Conservation (phyloP, 108 stramenopile genomes). For the Nitzschia sp. region DNA sequence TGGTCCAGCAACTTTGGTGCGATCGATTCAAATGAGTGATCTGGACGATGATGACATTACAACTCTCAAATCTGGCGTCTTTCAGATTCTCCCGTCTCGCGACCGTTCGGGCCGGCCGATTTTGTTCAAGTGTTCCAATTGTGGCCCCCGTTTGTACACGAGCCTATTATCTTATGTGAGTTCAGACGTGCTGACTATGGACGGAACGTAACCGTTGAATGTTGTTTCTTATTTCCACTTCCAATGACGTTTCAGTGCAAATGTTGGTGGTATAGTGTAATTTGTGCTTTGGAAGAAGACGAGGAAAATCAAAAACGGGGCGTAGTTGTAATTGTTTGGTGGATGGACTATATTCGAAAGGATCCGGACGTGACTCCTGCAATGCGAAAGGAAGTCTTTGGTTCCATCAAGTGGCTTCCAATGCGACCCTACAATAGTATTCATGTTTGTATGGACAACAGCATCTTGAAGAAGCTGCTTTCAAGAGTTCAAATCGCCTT, state of each 20-base stretch:
- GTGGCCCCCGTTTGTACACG: conserved; percentile 9
- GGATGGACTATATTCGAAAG: conserved; percentile 5
- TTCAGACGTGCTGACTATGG: background rate
- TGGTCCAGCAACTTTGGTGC: conserved; percentile 22
- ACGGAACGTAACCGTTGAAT: background rate
- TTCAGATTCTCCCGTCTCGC: conserved; percentile 25
- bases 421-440: conserved; percentile 14
- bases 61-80: conserved; percentile 7
- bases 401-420: conserved; percentile 3
- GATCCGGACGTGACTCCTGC: conserved; percentile 6
- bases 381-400: conserved; percentile 13
- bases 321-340: conserved; percentile 12
- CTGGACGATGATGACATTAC: conserved; percentile 18
- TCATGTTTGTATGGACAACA: conserved; percentile 14
- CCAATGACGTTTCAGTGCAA: background rate
- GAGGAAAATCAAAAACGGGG: conserved; percentile 22
- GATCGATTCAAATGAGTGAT: conserved; percentile 22
- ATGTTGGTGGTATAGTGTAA: conserved; percentile 18
- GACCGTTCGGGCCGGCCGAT: conserved; percentile 33
- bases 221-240: background rate
- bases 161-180: conserved; percentile 9
- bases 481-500: conserved; percentile 1
- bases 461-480: background rate
- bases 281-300: conserved; percentile 21
- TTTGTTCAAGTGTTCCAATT: conserved; percentile 13